Conservation (phyloP, 2,329 filamentous ascomycete genomes). For the Hortaea werneckii region DNA sequence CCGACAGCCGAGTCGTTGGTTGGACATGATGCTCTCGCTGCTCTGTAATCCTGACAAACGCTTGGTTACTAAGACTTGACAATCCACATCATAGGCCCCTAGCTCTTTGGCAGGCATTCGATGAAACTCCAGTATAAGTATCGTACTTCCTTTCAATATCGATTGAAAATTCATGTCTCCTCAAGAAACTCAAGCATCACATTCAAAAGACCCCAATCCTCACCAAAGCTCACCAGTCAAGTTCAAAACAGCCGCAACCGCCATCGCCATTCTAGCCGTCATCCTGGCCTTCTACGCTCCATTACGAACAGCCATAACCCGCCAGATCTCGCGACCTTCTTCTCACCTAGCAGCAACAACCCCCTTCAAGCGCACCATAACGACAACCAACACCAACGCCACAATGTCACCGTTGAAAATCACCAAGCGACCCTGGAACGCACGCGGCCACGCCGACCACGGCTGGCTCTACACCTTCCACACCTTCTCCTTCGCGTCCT, state of each 20-base stretch:
- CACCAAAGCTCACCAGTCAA: constrained; percentile 1
- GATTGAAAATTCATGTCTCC: neutral
- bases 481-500: constrained; percentile 70
- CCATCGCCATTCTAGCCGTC: constrained; percentile 30
- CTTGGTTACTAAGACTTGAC: too few species aligned
- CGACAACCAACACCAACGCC: constrained; percentile 20
- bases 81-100: too few species aligned
- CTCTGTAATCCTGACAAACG: too few species aligned
- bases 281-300: constrained; percentile 36
- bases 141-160: neutral
- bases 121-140: neutral
- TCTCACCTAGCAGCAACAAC: constrained; percentile 4
- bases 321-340: constrained; percentile 21
- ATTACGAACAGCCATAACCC: constrained; percentile 28
- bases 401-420: constrained; percentile 44
- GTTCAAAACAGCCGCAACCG: constrained; percentile 19
- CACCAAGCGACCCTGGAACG: constrained; percentile 59
- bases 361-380: constrained; percentile 27
- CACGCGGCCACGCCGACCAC: constrained; percentile 68
- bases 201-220: neutral
- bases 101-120: too few species aligned
- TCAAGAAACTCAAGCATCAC: neutral
- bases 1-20: too few species aligned
- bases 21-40: too few species aligned
- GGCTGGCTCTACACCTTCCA: constrained; percentile 84